A percentile compares a stretch with the other conserved stretches of the same genome.
phyloP scores from a whole-genome alignment of 192 early-diverging fungal species.

The Linnemannia schmuckeri region DNA sequence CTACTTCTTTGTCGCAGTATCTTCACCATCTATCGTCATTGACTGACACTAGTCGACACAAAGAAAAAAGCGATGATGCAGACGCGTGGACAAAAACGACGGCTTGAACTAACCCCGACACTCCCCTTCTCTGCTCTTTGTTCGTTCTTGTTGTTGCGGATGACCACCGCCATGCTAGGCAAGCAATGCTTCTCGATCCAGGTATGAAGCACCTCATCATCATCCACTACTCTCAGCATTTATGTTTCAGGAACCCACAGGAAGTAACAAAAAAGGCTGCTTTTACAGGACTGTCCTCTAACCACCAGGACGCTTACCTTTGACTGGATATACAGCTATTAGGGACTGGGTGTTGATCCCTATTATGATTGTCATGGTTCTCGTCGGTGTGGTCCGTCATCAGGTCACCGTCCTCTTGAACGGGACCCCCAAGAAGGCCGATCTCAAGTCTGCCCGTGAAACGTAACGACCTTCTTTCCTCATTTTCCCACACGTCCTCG shows the following conservation, averaged over 20 bases:
- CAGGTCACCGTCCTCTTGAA: conserved; percentile 91
- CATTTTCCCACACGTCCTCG: not conserved
- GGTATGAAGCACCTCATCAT: conserved; percentile 39
- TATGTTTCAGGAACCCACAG: not conserved
- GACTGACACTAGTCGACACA: not conserved
- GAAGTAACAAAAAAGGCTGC: not conserved
- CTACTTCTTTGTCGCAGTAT: not conserved
- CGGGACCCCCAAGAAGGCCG: conserved; percentile 83
- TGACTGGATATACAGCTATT: conserved; percentile 66
- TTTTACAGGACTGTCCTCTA: not conserved
- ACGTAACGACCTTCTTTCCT: conserved; percentile 58
- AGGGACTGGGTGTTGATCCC: conserved; percentile 96
- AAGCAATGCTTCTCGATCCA: conserved; percentile 80
- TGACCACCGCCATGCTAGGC: conserved; percentile 32
- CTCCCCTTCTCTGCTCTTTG: not conserved
- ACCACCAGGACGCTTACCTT: not conserved
- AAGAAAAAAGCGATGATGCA: not conserved
- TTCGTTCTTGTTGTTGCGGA: not conserved
- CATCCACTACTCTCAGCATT: not conserved
- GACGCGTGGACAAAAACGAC: not conserved
- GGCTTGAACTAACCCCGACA: not conserved
- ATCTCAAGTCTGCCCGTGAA: conserved; percentile 86
- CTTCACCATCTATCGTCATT: not conserved
- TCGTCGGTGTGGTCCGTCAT: conserved; percentile 95
- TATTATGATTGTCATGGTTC: conserved; percentile 97